phyloP scores from a whole-genome alignment of 2,329 filamentous ascomycete species.

The Ascochyta rabiei region DNA sequence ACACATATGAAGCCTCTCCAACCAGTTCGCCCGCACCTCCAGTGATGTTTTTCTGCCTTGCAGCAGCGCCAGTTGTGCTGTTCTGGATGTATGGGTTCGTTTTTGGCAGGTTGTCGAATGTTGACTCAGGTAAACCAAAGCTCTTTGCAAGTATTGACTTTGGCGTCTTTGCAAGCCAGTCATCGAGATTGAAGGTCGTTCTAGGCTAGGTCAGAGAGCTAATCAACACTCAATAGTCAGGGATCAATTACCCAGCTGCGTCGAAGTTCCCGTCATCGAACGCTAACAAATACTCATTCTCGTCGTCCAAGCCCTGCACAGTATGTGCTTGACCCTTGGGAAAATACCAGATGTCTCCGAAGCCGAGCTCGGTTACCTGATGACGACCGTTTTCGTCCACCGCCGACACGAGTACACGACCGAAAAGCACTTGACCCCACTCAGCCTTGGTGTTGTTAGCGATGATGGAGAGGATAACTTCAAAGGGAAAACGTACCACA shows the following conservation, averaged over 20 bases:
- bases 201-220: conserved; percentile 34
- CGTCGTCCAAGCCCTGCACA: conserved; percentile 67
- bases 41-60: conserved; percentile 55
- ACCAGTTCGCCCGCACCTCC: conserved; percentile 57
- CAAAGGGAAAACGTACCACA: conserved; percentile 46
- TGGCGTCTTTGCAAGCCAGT: conserved; percentile 72
- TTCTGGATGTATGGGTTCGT: conserved; percentile 68
- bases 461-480: background rate
- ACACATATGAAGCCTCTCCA: conserved; percentile 68
- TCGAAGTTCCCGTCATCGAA: conserved; percentile 73
- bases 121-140: conserved; percentile 65
- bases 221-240: background rate
- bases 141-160: conserved; percentile 70
- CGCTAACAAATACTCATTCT: conserved; percentile 70
- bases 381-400: conserved; percentile 67
- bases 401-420: conserved; percentile 63
- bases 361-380: conserved; percentile 61
- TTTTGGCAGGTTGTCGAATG: conserved; percentile 64
- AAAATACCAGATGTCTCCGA: conserved; percentile 72
- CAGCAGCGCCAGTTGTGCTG: conserved; percentile 48
- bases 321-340: conserved; percentile 69
- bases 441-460: conserved; percentile 52
- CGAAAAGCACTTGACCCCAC: conserved; percentile 68
- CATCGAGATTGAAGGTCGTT: conserved; percentile 74
- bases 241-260: conserved; percentile 58